Conservation (phyloP, 208 protist species). For the Blastocrithidia nonstop region DNA sequence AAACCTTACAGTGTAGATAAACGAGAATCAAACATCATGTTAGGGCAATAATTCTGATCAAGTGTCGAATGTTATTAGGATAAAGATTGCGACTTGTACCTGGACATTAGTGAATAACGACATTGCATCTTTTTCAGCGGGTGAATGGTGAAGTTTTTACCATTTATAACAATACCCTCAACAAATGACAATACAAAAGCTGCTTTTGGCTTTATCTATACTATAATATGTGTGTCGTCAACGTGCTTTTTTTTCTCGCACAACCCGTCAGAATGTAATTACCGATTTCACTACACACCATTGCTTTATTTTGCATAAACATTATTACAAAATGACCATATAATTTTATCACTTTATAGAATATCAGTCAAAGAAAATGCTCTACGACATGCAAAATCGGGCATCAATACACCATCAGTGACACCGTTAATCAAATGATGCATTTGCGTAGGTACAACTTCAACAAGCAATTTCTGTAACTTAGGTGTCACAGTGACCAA, state of each 20-base stretch:
- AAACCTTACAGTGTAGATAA: conserved; percentile 16
- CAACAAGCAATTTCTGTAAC: conserved; percentile 7
- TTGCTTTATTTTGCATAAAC: too few species aligned
- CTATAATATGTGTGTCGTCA: conserved; percentile 7
- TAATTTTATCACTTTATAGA: too few species aligned
- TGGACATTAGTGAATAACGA: conserved; percentile 34
- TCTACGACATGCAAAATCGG: conserved; percentile 20
- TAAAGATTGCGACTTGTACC: conserved; percentile 4
- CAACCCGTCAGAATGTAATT: too few species aligned
- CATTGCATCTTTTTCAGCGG: conserved; percentile 28
- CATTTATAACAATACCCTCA: conserved; percentile 32
- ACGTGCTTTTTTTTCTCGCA: too few species aligned
- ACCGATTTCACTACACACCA: too few species aligned
- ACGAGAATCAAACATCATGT: conserved; percentile 16
- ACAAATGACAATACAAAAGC: conserved; percentile 36
- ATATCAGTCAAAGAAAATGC: too few species aligned
- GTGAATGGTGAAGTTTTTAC: conserved; percentile 18
- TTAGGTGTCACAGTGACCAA: conserved; percentile 4
- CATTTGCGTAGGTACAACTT: conserved; percentile 7
- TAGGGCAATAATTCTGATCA: conserved; percentile 38
- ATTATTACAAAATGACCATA: too few species aligned
- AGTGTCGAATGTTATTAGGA: not conserved
- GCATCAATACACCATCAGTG: conserved; percentile 15
- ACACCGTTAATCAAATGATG: conserved; percentile 6
- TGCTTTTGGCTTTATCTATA: conserved; percentile 69